Evolutionary conservation across 176 grass and related monocot genomes (phyloP), one percentile per base, ranked within the genome.

Genomic region (Cocos nucifera): DNA sequence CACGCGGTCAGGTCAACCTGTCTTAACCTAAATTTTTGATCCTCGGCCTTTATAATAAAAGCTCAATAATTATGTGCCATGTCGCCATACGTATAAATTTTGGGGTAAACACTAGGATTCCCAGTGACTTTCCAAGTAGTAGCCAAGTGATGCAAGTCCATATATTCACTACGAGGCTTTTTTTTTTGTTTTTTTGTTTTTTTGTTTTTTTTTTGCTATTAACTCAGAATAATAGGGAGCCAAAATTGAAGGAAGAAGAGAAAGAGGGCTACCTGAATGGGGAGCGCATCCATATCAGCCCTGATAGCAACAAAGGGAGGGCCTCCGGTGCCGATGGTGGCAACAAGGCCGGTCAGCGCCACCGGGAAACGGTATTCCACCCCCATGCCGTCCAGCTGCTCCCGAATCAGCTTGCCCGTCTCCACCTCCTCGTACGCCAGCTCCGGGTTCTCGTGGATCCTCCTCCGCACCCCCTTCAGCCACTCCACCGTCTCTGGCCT

Each of bases 381-480:
- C 71, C 67, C 84, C 63, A 92, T 78, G 61, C 14, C 35, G 26
- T 56, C 79, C 19, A 98, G 84, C 81, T 85, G 77, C 19, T 69
- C 60, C 22, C 84, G 84, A 19, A 92, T 79, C 56, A 98, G 73
- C 53, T 23, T 65, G 81, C 88, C 92, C 19, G 93, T 98, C 78
- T 88, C 87, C 68, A 92, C 72, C 79, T 98, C 93, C 82, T 98
- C 81, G 85, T 98, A 98, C 19, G 84, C 93, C 57, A 92, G 80
- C 79, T 98, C 93, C 0, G 93, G 93, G 2, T 64, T 68, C 85
- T 98, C 70, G 80, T 92, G 93, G 69, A 98, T 98, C 67, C 67
- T 77, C 3, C 84, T 73, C 66, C 93, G 79, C 64, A 85, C 57
- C 2, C 15, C 19, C 14, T 70, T 83, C 53, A 98, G 59, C 93